Percentiles rank a stretch among this genome's conserved stretches.
These are phyloP conservation scores for Asparagopsis taxiformis DNA, from an alignment of 31 red algal genomes.

Conservation along the genomic window DNA sequence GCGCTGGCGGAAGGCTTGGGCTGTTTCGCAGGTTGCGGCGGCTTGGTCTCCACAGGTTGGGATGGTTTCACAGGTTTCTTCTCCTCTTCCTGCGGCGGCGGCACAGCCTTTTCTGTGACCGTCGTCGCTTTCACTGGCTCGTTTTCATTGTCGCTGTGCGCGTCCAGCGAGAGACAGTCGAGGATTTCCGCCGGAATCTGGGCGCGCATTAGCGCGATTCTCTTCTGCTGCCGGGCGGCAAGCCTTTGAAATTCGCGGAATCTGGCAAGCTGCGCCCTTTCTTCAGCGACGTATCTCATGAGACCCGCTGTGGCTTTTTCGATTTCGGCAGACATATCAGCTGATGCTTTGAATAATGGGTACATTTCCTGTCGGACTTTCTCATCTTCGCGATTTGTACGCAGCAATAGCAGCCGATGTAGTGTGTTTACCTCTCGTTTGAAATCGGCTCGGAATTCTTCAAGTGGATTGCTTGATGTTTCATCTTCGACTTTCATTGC, in stretches of 20 bases:
- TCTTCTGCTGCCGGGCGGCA: conserved; percentile 15
- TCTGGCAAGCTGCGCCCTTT: conserved; percentile 26
- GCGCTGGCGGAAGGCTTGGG: not conserved
- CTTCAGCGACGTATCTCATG: conserved; percentile 36
- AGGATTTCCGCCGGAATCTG: conserved; percentile 23
- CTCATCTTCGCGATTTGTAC: conserved; percentile 15
- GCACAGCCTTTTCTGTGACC: not conserved
- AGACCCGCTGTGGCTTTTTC: conserved; percentile 28
- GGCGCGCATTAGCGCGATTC: conserved; percentile 11
- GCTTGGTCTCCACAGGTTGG: not conserved
- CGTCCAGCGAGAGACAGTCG: not conserved
- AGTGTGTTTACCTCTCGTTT: conserved; percentile 22
- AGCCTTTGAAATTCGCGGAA: conserved; percentile 14
- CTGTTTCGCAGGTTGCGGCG: not conserved
- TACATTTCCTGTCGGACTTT: conserved; percentile 30
- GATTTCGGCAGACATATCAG: conserved; percentile 24
- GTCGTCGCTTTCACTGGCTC: not conserved
- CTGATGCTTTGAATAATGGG: conserved; percentile 15
- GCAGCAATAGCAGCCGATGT: conserved; percentile 14
- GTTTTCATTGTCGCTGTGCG: not conserved
- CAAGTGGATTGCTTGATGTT: conserved; percentile 6
- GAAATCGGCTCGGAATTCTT: conserved; percentile 5
- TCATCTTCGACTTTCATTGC: not conserved
- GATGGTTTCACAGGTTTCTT: not conserved
- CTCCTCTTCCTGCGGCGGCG: not conserved